Conservation (phyloP, 2,329 filamentous ascomycete genomes). For the Keithomyces neogunnii region DNA sequence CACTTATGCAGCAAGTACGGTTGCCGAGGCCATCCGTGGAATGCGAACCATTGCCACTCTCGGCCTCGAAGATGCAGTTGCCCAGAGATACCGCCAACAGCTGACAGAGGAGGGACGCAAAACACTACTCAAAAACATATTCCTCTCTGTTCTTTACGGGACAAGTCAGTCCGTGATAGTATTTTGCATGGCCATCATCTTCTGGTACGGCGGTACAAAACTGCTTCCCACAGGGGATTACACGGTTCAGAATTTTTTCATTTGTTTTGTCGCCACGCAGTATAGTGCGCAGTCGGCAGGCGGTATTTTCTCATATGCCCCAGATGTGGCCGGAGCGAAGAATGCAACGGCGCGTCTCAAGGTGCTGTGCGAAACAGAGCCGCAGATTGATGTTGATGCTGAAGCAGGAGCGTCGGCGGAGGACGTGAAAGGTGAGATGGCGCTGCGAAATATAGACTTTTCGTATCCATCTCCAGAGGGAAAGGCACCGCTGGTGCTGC, state of each 20-base stretch:
- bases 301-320: conserved; percentile 75
- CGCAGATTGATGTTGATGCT: conserved; percentile 66
- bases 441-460: background rate
- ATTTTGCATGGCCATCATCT: conserved; percentile 23
- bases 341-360: background rate
- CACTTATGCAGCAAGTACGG: background rate
- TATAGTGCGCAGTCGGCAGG: conserved; percentile 64
- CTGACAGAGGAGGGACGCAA: conserved; percentile 19
- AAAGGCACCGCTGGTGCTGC: background rate
- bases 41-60: conserved; percentile 1
- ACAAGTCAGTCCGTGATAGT: conserved; percentile 19
- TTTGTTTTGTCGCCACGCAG: conserved; percentile 33
- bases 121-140: conserved; percentile 4
- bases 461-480: background rate
- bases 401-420: conserved; percentile 43
- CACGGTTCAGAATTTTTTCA: conserved; percentile 26
- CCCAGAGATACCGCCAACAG: background rate
- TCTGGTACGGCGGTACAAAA: conserved; percentile 23
- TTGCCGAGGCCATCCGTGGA: background rate
- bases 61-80: background rate
- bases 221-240: conserved; percentile 25
- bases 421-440: background rate
- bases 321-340: conserved; percentile 27
- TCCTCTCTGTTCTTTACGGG: background rate
- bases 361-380: background rate